Percentiles rank a stretch among this genome's conserved stretches.
These are phyloP conservation scores for Trichoderma afroharzianum DNA, from an alignment of 2,329 filamentous ascomycete genomes.

Conservation along the genomic window DNA sequence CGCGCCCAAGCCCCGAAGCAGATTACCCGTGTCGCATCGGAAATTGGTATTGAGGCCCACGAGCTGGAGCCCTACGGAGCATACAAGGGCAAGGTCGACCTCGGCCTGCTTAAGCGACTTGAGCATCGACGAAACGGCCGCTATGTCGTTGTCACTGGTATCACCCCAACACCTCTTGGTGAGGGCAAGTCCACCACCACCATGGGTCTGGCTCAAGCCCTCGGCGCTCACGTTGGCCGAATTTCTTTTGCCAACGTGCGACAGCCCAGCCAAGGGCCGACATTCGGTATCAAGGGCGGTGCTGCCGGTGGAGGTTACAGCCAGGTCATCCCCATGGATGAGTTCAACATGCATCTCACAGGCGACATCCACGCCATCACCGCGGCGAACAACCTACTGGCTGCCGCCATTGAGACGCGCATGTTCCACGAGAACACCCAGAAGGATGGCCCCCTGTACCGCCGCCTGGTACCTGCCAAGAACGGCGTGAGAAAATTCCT, in stretches of 20 bases:
- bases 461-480: slow-evolving; percentile 81
- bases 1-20: slow-evolving; percentile 86
- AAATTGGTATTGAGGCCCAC: slow-evolving; percentile 81
- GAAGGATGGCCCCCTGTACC: slow-evolving; percentile 83
- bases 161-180: slow-evolving; percentile 92
- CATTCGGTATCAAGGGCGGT: slow-evolving; percentile 98
- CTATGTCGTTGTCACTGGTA: slow-evolving; percentile 91
- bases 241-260: slow-evolving; percentile 95
- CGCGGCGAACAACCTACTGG: slow-evolving; percentile 93
- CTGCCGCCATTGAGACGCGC: slow-evolving; percentile 92
- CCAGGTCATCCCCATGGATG: slow-evolving; percentile 99
- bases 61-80: slow-evolving; percentile 94
- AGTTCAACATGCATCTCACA: slow-evolving; percentile 97
- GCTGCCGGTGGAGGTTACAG: slow-evolving; percentile 97
- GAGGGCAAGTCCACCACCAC: slow-evolving; percentile 99
- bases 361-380: slow-evolving; percentile 98
- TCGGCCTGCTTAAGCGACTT: slow-evolving; percentile 76
- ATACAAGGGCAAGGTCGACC: slow-evolving; percentile 92
- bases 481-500: slow-evolving; percentile 84
- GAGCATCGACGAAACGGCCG: slow-evolving; percentile 83
- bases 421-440: slow-evolving; percentile 98
- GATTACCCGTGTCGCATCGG: slow-evolving; percentile 77
- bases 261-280: slow-evolving; percentile 94
- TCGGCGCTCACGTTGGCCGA: slow-evolving; percentile 82
- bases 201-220: slow-evolving; percentile 87